A percentile compares a stretch with the other conserved stretches of the same genome.
phyloP scores from a whole-genome alignment of 163 green algal genomes.

The Chlorella variabilis region DNA sequence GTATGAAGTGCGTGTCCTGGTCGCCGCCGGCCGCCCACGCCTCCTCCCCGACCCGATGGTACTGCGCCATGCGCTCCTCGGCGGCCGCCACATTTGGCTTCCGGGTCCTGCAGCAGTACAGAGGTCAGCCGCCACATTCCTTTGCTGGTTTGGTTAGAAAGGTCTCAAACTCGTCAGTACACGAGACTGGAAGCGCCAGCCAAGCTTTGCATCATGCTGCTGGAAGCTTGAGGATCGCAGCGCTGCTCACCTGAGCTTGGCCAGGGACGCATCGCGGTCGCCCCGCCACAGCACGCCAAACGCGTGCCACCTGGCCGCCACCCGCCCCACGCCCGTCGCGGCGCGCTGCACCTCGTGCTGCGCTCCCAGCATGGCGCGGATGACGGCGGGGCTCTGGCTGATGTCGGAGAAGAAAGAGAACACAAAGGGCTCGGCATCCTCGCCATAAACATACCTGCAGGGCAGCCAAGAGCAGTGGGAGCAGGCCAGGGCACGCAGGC shows the following conservation, averaged over 20 bases:
- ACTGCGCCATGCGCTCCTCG: conserved; percentile 86
- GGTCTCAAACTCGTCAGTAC: no score
- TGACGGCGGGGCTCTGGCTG: conserved; percentile 74
- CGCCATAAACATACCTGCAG: conserved; percentile 15
- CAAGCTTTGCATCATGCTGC: no score
- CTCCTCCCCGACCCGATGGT: conserved; percentile 68
- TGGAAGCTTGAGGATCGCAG: no score
- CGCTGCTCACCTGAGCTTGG: conserved; percentile 89
- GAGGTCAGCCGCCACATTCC: background rate
- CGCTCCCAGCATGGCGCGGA: conserved; percentile 79
- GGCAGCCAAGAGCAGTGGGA: background rate
- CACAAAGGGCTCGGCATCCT: conserved; percentile 74
- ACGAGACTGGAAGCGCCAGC: no score
- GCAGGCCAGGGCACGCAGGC: no score
- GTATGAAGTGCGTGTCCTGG: conserved; percentile 79
- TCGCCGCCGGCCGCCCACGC: conserved; percentile 49
- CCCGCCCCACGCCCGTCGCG: background rate
- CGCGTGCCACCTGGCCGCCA: background rate
- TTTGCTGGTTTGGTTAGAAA: no score
- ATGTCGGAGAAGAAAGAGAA: conserved; percentile 90
- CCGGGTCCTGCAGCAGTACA: conserved; percentile 19
- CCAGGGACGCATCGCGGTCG: conserved; percentile 78
- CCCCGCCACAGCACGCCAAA: conserved; percentile 82
- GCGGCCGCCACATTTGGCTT: conserved; percentile 70
- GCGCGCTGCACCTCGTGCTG: conserved; percentile 64